Conservation (phyloP, 1,139 yeast species). For the Blastobotrys indianensis region DNA sequence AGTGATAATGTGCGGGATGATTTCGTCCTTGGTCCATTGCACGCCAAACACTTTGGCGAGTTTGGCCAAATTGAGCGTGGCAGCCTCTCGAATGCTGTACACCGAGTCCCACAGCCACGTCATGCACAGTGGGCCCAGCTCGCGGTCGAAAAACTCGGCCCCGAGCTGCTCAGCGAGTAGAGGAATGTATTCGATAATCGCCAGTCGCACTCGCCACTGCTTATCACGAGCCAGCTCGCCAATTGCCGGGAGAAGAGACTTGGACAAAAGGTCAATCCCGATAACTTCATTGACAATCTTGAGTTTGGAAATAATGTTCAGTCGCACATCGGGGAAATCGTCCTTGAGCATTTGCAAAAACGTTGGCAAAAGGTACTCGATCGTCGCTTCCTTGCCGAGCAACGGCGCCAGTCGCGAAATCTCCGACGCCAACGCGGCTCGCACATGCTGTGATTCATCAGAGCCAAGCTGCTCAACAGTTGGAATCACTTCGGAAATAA, state of each 20-base stretch:
- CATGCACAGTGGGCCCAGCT: conserved; percentile 82
- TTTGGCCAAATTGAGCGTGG: conserved; percentile 74
- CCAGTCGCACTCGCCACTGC: conserved; percentile 96
- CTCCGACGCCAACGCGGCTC: conserved; percentile 87
- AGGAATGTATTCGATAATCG: conserved; percentile 95
- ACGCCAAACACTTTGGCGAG: conserved; percentile 85
- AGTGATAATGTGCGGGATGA: conserved; percentile 66
- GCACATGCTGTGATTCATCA: conserved; percentile 88
- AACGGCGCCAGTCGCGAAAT: conserved; percentile 84
- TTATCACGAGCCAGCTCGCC: conserved; percentile 93
- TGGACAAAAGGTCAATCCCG: conserved; percentile 82
- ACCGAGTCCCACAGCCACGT: conserved; percentile 99
- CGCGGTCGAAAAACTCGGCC: conserved; percentile 85
- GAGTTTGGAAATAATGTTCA: conserved; percentile 87
- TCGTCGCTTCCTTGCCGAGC: conserved; percentile 78
- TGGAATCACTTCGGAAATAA: conserved; percentile 72
- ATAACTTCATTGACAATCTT: conserved; percentile 90
- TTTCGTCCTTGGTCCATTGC: conserved; percentile 85
- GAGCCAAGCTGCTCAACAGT: conserved; percentile 76
- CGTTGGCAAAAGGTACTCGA: conserved; percentile 77
- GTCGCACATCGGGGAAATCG: conserved; percentile 93
- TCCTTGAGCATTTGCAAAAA: conserved; percentile 92
- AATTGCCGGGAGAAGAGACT: conserved; percentile 88
- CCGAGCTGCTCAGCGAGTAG: conserved; percentile 94
- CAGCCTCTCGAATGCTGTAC: conserved; percentile 93